A percentile compares a stretch with the other conserved stretches of the same genome.
These are phyloP conservation scores for Persicaria maculosa DNA, from an alignment of 148 eudicot species.

Conservation along the genomic window DNA sequence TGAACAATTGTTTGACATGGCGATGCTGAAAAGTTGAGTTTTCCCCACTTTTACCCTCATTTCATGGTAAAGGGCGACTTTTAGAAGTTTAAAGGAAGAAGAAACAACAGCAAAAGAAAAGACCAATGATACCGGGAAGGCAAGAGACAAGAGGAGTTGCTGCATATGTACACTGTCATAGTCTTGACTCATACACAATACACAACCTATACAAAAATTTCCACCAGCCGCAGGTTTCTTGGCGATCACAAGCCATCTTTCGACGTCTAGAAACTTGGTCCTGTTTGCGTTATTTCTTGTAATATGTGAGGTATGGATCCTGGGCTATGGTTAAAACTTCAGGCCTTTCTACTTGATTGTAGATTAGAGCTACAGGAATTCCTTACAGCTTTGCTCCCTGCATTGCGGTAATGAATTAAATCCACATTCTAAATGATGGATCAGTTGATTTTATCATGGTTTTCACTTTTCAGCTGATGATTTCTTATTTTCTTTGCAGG, in stretches of 20 bases:
- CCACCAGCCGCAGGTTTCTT: conserved; percentile 18
- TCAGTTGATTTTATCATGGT: neutral
- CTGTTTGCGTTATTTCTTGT: conserved; percentile 50
- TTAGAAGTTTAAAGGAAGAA: neutral
- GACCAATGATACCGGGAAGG: neutral
- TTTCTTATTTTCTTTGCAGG: conserved; percentile 21
- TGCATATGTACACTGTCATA: conserved; percentile 12
- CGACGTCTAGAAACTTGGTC: neutral
- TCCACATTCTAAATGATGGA: neutral
- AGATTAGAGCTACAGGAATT: conserved; percentile 68
- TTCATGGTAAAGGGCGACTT: conserved; percentile 3
- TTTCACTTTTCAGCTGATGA: conserved; percentile 23
- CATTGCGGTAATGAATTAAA: conserved; percentile 42
- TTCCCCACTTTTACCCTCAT: neutral
- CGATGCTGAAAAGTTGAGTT: neutral
- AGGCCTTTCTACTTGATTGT: conserved; percentile 87
- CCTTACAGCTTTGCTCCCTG: conserved; percentile 77
- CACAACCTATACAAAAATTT: conserved; percentile 31
- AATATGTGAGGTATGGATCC: conserved; percentile 70
- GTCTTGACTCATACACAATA: neutral
- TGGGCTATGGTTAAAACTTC: conserved; percentile 76
- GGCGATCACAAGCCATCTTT: conserved; percentile 13
- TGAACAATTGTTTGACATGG: neutral
- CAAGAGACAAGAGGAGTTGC: neutral
- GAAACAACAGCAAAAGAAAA: neutral